A percentile compares a stretch with the other conserved stretches of the same genome.
These are phyloP conservation scores for Austroboletus olivaceoglutinosus DNA, from an alignment of 1,284 basidiomycete genomes.

Conservation along the genomic window DNA sequence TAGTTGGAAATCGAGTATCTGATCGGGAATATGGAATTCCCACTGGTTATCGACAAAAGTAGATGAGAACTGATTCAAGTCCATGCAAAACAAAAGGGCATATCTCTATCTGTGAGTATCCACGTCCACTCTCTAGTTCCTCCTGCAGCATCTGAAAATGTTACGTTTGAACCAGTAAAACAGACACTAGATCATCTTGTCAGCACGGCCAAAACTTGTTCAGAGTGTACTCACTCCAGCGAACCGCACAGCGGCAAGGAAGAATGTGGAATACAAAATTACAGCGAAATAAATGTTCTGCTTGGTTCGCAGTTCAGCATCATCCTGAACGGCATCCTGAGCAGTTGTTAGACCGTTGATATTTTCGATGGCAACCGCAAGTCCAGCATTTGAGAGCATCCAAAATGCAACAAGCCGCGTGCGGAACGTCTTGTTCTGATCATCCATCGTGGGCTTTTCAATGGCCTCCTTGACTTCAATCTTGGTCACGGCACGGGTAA, in stretches of 20 bases:
- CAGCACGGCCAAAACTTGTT: constrained; percentile 4
- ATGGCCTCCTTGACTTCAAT: constrained; percentile 63
- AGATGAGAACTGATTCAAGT: constrained; percentile 32
- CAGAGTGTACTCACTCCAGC: constrained; percentile 63
- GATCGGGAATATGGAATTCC: constrained; percentile 9
- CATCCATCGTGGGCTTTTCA: constrained; percentile 88
- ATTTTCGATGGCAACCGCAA: constrained; percentile 83
- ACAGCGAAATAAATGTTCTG: constrained; percentile 81
- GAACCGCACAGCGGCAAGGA: constrained; percentile 78
- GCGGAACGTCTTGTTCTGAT: constrained; percentile 92
- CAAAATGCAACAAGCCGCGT: constrained; percentile 83
- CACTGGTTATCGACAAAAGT: constrained; percentile 30
- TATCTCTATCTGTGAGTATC: constrained; percentile 4
- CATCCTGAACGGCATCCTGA: constrained; percentile 41
- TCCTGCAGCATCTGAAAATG: constrained; percentile 77
- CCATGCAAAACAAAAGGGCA: constrained; percentile 24
- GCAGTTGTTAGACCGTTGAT: constrained; percentile 69
- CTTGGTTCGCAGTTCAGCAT: constrained; percentile 49
- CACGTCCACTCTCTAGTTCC: constrained; percentile 44
- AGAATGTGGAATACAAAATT: constrained; percentile 90
- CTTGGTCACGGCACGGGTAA: constrained; percentile 88
- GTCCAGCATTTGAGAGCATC: constrained; percentile 80
- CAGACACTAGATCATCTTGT: constrained; percentile 54
- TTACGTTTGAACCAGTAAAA: constrained; percentile 83
- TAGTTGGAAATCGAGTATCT: constrained; percentile 29